Percentiles rank a stretch among this genome's conserved stretches.
These are phyloP conservation scores for Hypoxylon sp. DNA, from an alignment of 2,329 filamentous ascomycete genomes.

Conservation along the genomic window DNA sequence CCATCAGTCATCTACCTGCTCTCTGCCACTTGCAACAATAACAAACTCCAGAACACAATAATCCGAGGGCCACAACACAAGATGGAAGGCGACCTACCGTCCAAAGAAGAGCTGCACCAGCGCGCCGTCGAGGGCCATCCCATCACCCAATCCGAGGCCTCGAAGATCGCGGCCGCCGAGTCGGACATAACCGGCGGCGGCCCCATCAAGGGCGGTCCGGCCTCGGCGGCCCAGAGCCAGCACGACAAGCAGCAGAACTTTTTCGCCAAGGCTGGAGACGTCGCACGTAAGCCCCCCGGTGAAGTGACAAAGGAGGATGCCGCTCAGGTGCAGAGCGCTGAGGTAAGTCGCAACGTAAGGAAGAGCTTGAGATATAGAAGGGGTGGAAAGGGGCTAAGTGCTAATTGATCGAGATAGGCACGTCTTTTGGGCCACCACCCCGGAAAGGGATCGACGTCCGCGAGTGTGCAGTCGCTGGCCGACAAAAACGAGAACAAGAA, in stretches of 20 bases:
- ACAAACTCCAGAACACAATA: not conserved
- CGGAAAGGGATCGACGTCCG: constrained; percentile 46
- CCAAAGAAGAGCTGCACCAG: constrained; percentile 38
- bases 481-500: constrained; percentile 43
- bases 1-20: too few relatives aligned
- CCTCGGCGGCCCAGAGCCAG: constrained; percentile 51
- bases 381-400: constrained; percentile 11
- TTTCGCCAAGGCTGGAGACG: constrained; percentile 46
- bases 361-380: too few relatives aligned
- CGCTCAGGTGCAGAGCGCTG: constrained; percentile 45
- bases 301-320: constrained; percentile 51
- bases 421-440: constrained; percentile 41
- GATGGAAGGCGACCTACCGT: constrained; percentile 34
- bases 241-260: constrained; percentile 53
- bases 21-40: too few relatives aligned
- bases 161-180: constrained; percentile 45
- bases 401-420: constrained; percentile 25
- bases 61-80: not conserved
- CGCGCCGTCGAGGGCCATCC: constrained; percentile 43
- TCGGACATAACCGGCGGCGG: constrained; percentile 48
- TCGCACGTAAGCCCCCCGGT: constrained; percentile 46
- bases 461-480: constrained; percentile 47
- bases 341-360: constrained; percentile 38
- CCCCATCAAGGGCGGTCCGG: constrained; percentile 50
- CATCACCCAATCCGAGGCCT: constrained; percentile 47